Evolutionary conservation across 331 rosid species (phyloP).

Genomic region (Rosa hybrid): DNA sequence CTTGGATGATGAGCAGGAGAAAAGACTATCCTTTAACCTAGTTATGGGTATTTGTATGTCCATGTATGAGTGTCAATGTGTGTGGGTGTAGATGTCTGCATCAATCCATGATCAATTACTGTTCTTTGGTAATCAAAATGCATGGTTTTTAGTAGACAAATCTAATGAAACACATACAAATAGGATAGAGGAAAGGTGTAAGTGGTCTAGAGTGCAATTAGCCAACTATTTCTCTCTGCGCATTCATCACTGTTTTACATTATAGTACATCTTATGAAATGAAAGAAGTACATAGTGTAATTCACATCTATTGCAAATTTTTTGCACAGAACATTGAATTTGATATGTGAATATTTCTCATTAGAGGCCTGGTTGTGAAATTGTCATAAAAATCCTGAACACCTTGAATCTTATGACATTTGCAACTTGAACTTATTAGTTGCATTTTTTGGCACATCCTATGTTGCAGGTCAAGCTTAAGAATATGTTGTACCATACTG

Average conservation of each 20-base stretch:
- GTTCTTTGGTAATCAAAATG: neutral
- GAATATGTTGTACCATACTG: constrained; percentile 90
- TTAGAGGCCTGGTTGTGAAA: neutral
- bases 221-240: neutral
- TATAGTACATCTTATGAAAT: neutral
- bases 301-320: neutral
- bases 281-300: neutral
- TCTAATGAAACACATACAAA: neutral
- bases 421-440: neutral
- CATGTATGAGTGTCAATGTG: neutral
- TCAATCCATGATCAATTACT: neutral
- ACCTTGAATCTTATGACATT: neutral
- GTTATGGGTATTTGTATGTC: neutral
- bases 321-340: neutral
- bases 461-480: constrained; percentile 80
- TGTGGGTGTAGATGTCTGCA: neutral
- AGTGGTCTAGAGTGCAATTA: neutral
- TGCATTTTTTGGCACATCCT: constrained; percentile 13
- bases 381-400: neutral
- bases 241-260: neutral
- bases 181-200: neutral
- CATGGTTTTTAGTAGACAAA: neutral
- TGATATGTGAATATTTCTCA: neutral
- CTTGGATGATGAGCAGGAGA: neutral
- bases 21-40: too few relatives aligned